Evolutionary conservation across 768 basidiomycete genomes (phyloP), one percentile per base, ranked within the genome.

Genomic region (Collybia nuda): DNA sequence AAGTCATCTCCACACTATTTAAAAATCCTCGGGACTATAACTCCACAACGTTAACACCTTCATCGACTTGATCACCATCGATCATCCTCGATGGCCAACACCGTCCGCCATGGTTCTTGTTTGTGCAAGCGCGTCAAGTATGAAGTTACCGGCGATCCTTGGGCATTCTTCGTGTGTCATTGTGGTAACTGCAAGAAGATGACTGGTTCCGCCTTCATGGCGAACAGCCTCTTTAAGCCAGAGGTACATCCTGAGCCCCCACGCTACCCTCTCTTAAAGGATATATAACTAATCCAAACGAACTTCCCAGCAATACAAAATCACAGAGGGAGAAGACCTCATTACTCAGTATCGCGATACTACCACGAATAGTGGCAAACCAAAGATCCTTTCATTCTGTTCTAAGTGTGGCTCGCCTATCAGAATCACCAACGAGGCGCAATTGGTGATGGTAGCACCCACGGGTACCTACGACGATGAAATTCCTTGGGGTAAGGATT

Each of bases 331-430:
- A 15, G 45, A 47, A 36, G 9, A 19, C 19, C 32, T 47, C 5
- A 6, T 32, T 6, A 47, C 45, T 11, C 35, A 36, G 3, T 47
- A 35, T n/a, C 21, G 18, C 15, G 45, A 47, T 5, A 15, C 11
- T 8, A 37, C 35, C 5, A 18, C 45, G 6, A 24, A 32, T 9
- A 47, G 45, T 24, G 45, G 45, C 7, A 47, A 47, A 11, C 28
- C 45, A 35, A 47, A 47, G 19, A 19, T 47, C 2, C 1, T 47
- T 3, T 47, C 45, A 18, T 47, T 47, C 45, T 47, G 45, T 11
- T 47, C 45, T 1, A 47, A 47, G 14, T 47, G 45, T 47, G 45
- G 45, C 12, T 35, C 45, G 1, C 28, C 28, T 9, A 37, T 47
- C 3, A 32, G 45, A n/a, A 6, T 47, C 32, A 21, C 35, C 32